Conservation (phyloP, 441 rosid species). For the Metrosideros polymorpha region DNA sequence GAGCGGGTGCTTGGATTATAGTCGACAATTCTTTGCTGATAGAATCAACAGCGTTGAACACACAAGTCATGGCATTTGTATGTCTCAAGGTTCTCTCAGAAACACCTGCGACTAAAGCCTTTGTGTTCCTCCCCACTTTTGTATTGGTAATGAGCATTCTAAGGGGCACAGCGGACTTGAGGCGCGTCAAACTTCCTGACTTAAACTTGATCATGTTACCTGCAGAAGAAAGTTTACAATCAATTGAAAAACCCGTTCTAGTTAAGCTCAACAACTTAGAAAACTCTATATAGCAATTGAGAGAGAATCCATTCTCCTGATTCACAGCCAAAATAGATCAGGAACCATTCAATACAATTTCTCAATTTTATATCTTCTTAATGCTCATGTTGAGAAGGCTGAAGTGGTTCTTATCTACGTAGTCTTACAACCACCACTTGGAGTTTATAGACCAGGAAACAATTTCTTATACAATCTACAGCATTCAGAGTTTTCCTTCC, state of each 20-base stretch:
- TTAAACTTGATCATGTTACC: conserved; percentile 87
- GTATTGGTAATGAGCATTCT: conserved; percentile 90
- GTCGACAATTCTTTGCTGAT: conserved; percentile 64
- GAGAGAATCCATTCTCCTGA: not conserved
- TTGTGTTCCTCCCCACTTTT: conserved; percentile 78
- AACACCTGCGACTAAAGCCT: conserved; percentile 84
- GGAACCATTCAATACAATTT: not conserved
- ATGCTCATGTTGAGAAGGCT: not conserved
- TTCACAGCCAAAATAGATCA: not conserved
- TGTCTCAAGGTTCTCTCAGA: conserved; percentile 67
- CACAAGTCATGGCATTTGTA: conserved; percentile 56
- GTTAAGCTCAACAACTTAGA: not conserved
- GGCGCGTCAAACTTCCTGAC: conserved; percentile 55
- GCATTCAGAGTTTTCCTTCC: not conserved
- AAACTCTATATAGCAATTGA: not conserved
- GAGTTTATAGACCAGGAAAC: not conserved
- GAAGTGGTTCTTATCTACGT: not conserved
- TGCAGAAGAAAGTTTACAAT: conserved; percentile 12
- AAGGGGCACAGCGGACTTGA: conserved; percentile 48
- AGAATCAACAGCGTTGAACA: conserved; percentile 68
- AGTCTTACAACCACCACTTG: not conserved
- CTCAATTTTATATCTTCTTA: not conserved
- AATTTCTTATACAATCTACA: not conserved
- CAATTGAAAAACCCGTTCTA: not conserved
- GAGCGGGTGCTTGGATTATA: conserved; percentile 42